phyloP scores from a whole-genome alignment of 2,329 filamentous ascomycete genomes.

The Dothideomycetes sp. region DNA sequence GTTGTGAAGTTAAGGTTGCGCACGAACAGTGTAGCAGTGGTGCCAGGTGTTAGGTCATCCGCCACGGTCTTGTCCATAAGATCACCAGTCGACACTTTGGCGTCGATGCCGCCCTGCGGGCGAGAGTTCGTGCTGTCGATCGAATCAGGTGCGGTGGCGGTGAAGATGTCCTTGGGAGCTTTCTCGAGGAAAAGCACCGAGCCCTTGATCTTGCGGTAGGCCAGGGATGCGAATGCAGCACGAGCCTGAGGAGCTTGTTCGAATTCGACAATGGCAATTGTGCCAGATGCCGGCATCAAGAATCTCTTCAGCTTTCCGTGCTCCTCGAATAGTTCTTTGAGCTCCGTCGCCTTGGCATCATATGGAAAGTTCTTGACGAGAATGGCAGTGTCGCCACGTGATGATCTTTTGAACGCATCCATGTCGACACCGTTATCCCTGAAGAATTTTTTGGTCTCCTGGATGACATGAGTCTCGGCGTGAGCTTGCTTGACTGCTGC shows the following conservation, averaged over 20 bases:
- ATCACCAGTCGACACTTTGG: conserved; percentile 59
- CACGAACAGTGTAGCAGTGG: conserved; percentile 65
- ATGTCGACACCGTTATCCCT: conserved; percentile 78
- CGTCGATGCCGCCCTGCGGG: conserved; percentile 19
- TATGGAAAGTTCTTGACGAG: conserved; percentile 92
- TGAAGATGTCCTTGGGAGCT: conserved; percentile 74
- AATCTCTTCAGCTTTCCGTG: conserved; percentile 72
- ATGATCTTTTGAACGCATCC: conserved; percentile 75
- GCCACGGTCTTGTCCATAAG: conserved; percentile 37
- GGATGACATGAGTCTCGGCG: conserved; percentile 90
- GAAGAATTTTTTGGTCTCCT: conserved; percentile 93
- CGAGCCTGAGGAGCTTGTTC: conserved; percentile 67
- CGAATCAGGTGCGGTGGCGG: conserved; percentile 16
- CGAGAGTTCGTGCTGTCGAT: conserved; percentile 18
- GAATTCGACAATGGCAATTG: conserved; percentile 89
- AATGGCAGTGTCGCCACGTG: conserved; percentile 77
- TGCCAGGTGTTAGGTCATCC: conserved; percentile 45
- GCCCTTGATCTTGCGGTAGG: conserved; percentile 84
- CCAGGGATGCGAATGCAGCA: conserved; percentile 70
- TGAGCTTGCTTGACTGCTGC: conserved; percentile 94
- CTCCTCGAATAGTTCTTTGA: conserved; percentile 72
- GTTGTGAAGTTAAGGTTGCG: conserved; percentile 91
- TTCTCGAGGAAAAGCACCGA: conserved; percentile 90
- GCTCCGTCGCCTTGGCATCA: conserved; percentile 66
- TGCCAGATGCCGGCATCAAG: conserved; percentile 84